Conservation (phyloP, 2,329 filamentous ascomycete genomes). For the Ceratocystis lukuohia region DNA sequence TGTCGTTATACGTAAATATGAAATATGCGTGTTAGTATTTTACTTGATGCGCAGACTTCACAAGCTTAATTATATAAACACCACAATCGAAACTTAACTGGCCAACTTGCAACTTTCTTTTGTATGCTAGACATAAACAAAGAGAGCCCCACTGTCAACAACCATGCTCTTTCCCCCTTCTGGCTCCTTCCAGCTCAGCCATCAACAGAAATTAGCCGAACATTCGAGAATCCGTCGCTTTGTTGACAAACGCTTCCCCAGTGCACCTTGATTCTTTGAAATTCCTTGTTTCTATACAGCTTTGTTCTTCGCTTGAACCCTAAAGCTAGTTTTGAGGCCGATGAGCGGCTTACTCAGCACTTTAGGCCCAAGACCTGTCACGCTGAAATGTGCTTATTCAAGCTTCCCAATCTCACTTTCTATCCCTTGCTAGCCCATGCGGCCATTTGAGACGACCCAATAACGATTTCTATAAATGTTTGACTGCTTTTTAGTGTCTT, state of each 20-base stretch:
- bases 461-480: not conserved
- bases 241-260: not conserved
- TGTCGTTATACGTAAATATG: not conserved
- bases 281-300: not conserved
- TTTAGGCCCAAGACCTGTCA: no score
- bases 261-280: constrained; percentile 4
- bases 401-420: no score
- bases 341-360: not conserved
- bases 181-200: not conserved
- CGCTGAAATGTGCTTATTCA: no score
- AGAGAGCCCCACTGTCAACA: constrained; percentile 1
- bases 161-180: not conserved
- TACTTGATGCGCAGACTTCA: no score
- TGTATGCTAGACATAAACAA: not conserved
- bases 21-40: no score
- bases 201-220: constrained; percentile 7
- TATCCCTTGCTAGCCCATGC: not conserved
- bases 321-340: not conserved
- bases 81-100: not conserved
- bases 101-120: constrained; percentile 1
- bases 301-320: not conserved
- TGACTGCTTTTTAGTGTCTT: not conserved
- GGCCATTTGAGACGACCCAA: not conserved
- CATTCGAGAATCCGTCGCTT: constrained; percentile 15
- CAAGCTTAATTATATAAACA: no score